Conservation (phyloP, 2,329 filamentous ascomycete genomes). For the Cladosporium velox region DNA sequence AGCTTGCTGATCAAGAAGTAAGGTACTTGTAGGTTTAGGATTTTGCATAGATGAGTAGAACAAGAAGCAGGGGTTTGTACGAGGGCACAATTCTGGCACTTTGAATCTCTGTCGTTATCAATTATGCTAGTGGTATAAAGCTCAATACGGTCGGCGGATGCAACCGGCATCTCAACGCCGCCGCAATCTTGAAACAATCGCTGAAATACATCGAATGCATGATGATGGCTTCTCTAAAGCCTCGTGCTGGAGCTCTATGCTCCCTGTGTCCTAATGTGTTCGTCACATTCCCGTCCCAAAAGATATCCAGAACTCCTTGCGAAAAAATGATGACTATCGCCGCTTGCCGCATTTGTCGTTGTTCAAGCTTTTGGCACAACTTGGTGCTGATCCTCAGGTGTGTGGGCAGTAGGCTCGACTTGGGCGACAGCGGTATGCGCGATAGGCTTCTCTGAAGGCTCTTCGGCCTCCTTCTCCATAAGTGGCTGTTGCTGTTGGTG, state of each 20-base stretch:
- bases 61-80: background rate
- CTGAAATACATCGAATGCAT: background rate
- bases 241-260: background rate
- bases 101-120: background rate
- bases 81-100: background rate
- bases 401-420: background rate
- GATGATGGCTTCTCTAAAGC: background rate
- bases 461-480: background rate
- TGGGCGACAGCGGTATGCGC: background rate
- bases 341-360: background rate
- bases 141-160: slow-evolving; percentile 1
- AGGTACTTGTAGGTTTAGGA: no score
- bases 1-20: background rate
- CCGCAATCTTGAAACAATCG: background rate
- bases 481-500: background rate
- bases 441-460: background rate
- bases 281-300: background rate
- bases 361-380: background rate
- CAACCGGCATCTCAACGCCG: slow-evolving; percentile 5
- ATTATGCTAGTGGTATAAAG: background rate
- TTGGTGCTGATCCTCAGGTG: background rate
- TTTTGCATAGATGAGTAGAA: background rate
- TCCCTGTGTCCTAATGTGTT: background rate
- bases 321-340: background rate
- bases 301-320: background rate